Conservation (phyloP, 257 asterid species). For the Mitragyna speciosa region DNA sequence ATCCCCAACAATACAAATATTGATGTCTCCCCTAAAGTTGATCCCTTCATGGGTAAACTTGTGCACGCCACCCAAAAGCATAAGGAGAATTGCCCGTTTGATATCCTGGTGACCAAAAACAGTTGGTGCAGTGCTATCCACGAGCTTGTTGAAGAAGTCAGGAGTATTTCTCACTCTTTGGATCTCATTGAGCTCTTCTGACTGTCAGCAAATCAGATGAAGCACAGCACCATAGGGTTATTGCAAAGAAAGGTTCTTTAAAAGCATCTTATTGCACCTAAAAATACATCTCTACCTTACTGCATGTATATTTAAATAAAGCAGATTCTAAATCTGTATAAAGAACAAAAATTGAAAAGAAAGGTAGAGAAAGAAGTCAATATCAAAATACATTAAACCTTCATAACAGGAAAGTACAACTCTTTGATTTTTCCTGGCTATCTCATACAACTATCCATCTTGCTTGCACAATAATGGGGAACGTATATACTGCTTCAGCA, state of each 20-base stretch:
- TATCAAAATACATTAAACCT: not conserved
- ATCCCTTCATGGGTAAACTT: conserved; percentile 95
- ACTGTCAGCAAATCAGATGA: conserved; percentile 42
- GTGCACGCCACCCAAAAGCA: conserved; percentile 98
- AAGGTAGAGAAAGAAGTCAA: not conserved
- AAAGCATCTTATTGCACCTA: not conserved
- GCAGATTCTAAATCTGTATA: not conserved
- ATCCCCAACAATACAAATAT: conserved; percentile 97
- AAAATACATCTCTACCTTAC: not conserved
- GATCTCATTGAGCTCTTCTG: conserved; percentile 73
- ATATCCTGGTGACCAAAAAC: conserved; percentile 93
- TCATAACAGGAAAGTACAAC: not conserved
- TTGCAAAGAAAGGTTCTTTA: not conserved
- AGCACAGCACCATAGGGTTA: conserved; percentile 12
- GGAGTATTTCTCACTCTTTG: conserved; percentile 68
- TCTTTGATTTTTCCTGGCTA: not conserved
- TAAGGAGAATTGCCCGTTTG: conserved; percentile 90
- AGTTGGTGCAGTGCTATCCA: conserved; percentile 92
- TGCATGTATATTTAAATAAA: not conserved
- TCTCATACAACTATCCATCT: not conserved
- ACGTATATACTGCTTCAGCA: too few relatives aligned
- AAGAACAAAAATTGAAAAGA: not conserved
- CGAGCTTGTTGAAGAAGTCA: conserved; percentile 92
- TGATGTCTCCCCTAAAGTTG: conserved; percentile 95
- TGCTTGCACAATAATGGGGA: not conserved